Percentiles rank a stretch among this genome's conserved stretches.
Conservation (phyloP, 2,329 filamentous ascomycete species). For the Fusarium pseudograminearum region DNA sequence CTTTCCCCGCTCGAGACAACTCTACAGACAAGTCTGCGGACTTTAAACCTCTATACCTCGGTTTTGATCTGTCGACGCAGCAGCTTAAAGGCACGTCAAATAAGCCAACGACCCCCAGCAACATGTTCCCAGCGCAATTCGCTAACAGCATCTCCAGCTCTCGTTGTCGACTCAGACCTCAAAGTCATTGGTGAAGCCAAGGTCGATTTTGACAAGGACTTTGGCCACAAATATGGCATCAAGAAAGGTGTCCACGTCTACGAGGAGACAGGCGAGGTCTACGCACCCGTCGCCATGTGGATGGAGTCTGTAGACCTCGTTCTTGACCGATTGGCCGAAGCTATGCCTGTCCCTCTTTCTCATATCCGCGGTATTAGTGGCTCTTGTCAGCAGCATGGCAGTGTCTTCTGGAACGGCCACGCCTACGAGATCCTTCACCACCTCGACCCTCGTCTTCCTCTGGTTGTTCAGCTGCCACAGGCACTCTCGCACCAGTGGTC, state of each 20-base stretch:
- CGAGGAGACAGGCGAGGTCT: slow-evolving; percentile 86
- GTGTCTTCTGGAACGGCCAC: slow-evolving; percentile 87
- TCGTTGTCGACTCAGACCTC: slow-evolving; percentile 86
- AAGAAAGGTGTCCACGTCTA: slow-evolving; percentile 90
- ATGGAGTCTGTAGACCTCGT: slow-evolving; percentile 92
- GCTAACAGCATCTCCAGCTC: slow-evolving; percentile 63
- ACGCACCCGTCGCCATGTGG: slow-evolving; percentile 93
- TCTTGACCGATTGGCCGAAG: slow-evolving; percentile 76
- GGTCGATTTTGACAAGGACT: slow-evolving; percentile 94
- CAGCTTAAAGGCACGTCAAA: slow-evolving; percentile 83
- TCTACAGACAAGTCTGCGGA: slow-evolving; percentile 29
- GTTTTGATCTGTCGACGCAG: slow-evolving; percentile 96
- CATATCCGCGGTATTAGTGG: slow-evolving; percentile 86
- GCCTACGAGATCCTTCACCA: slow-evolving; percentile 73
- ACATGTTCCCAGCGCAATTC: neutral
- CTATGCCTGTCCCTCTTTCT: slow-evolving; percentile 72
- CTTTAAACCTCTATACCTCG: slow-evolving; percentile 78
- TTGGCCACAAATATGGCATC: slow-evolving; percentile 78
- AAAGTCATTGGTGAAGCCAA: slow-evolving; percentile 86
- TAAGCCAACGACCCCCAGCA: neutral
- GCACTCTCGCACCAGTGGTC: slow-evolving; percentile 88
- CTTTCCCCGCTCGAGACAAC: slow-evolving; percentile 25
- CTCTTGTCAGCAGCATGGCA: slow-evolving; percentile 97
- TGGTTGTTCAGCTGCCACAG: slow-evolving; percentile 78
- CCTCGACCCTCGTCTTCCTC: slow-evolving; percentile 69